These are phyloP conservation scores for Pinus taeda DNA, from an alignment of 75 land plant genomes.

Conservation along the genomic window DNA sequence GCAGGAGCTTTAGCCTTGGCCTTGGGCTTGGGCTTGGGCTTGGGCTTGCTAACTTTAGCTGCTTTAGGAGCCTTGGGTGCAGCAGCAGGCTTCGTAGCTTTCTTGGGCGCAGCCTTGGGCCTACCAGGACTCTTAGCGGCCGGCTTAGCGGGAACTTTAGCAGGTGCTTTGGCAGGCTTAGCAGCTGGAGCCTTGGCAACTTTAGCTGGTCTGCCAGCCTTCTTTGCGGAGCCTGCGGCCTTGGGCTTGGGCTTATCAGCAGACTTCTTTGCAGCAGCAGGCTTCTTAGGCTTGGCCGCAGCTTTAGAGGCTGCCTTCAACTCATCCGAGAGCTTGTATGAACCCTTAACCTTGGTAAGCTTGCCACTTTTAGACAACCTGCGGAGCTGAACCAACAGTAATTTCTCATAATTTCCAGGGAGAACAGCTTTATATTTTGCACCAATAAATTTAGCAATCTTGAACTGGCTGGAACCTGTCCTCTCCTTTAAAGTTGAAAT, in stretches of 20 bases:
- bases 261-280: not conserved
- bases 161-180: not conserved
- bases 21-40: not conserved
- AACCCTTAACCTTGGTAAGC: conserved; percentile 10
- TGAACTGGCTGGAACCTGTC: conserved; percentile 38
- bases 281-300: conserved; percentile 9
- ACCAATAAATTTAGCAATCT: conserved; percentile 36
- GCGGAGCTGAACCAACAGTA: conserved; percentile 2
- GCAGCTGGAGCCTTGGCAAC: conserved; percentile 13
- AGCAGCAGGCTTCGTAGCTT: not conserved
- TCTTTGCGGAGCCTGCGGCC: conserved; percentile 4
- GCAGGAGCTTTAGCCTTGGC: not conserved
- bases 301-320: conserved; percentile 20
- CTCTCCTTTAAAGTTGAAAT: conserved; percentile 38
- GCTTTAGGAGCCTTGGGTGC: not conserved
- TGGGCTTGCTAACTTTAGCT: not conserved
- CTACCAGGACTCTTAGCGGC: conserved; percentile 3
- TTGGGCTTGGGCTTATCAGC: conserved; percentile 9
- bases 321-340: conserved; percentile 20
- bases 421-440: conserved; percentile 38
- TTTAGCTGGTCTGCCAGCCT: not conserved
- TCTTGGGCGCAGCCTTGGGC: not conserved
- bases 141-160: conserved; percentile 2
- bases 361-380: not conserved
- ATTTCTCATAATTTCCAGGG: conserved; percentile 14